These are phyloP conservation scores for Allantophomopsis lycopodina DNA, from an alignment of 2,329 filamentous ascomycete genomes.

Conservation along the genomic window DNA sequence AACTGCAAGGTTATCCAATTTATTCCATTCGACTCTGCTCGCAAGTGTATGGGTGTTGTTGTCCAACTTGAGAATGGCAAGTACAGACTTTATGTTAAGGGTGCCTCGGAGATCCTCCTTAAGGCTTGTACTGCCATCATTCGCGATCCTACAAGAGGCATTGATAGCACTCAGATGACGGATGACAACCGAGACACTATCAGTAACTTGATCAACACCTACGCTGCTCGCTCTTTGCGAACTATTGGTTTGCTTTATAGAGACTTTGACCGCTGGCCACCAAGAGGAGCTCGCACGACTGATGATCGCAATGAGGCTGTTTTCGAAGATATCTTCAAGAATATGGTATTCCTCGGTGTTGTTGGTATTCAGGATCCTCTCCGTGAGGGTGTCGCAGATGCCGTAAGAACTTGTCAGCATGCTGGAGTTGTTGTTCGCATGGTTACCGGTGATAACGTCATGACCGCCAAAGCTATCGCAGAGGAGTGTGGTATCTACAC, in stretches of 20 bases:
- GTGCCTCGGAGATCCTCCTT: slow-evolving; percentile 36
- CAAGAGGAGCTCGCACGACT: slow-evolving; percentile 33
- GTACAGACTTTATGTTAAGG: slow-evolving; percentile 35
- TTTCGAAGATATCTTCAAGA: slow-evolving; percentile 54
- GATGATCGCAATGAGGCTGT: slow-evolving; percentile 46
- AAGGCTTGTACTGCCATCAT: slow-evolving; percentile 33
- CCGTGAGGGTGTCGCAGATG: slow-evolving; percentile 50
- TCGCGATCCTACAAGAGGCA: slow-evolving; percentile 41
- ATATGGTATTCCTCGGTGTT: slow-evolving; percentile 61
- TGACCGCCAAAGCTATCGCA: slow-evolving; percentile 62
- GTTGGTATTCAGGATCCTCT: slow-evolving; percentile 68
- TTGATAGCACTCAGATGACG: slow-evolving; percentile 31
- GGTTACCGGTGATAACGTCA: slow-evolving; percentile 61
- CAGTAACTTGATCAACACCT: slow-evolving; percentile 40
- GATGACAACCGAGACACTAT: slow-evolving; percentile 40
- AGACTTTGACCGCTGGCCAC: slow-evolving; percentile 59
- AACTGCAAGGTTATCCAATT: slow-evolving; percentile 44
- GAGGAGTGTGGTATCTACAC: slow-evolving; percentile 56
- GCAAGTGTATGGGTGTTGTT: slow-evolving; percentile 59
- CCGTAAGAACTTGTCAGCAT: slow-evolving; percentile 50
- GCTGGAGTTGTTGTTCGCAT: slow-evolving; percentile 62
- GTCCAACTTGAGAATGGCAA: slow-evolving; percentile 31
- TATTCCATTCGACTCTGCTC: slow-evolving; percentile 22
- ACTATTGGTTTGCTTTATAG: slow-evolving; percentile 64
- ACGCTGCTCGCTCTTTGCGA: slow-evolving; percentile 54